These are phyloP conservation scores for Skeletonema marinoi DNA, from an alignment of 108 stramenopile species.

Conservation along the genomic window DNA sequence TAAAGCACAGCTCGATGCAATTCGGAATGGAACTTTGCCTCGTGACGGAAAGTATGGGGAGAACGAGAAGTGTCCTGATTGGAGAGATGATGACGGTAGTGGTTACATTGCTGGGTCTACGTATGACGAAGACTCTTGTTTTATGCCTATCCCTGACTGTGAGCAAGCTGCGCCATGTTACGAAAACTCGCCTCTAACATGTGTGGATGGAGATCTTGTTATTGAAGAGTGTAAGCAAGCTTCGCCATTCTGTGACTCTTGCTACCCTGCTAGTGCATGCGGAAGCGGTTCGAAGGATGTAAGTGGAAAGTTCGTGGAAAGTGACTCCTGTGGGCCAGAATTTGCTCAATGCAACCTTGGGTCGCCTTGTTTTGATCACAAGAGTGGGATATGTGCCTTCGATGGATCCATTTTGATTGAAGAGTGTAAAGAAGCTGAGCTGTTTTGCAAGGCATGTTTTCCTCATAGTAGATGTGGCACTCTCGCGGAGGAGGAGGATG, in stretches of 20 bases:
- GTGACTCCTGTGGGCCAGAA: neutral
- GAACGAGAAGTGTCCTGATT: constrained; percentile 8
- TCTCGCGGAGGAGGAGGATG: neutral
- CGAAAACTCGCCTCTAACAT: neutral
- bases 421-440: constrained; percentile 1
- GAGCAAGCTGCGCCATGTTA: neutral
- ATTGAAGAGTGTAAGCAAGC: neutral
- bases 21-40: constrained; percentile 7
- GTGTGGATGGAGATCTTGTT: neutral
- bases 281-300: neutral
- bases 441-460: neutral
- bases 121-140: neutral
- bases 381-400: neutral
- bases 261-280: neutral
- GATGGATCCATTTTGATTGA: neutral
- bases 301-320: neutral
- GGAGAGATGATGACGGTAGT: neutral
- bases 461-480: neutral
- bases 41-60: constrained; percentile 4
- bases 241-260: neutral
- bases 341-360: neutral
- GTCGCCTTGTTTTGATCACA: neutral
- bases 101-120: neutral
- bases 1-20: constrained; percentile 13
- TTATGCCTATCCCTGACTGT: neutral